These are phyloP conservation scores for Ganoderma leucocontextum DNA, from an alignment of 1,284 basidiomycete species.

Conservation along the genomic window DNA sequence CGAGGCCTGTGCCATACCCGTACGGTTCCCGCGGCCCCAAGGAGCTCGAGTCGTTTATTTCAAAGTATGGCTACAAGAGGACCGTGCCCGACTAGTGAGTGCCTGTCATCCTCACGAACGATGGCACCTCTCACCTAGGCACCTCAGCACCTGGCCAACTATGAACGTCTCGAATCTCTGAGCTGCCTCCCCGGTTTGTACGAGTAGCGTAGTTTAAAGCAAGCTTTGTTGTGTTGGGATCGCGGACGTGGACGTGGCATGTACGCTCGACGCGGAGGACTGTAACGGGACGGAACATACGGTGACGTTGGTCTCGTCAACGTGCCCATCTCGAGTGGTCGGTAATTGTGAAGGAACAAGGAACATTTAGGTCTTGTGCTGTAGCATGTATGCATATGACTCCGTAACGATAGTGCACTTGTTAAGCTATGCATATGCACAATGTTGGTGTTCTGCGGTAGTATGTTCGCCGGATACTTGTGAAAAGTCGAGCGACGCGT, in stretches of 20 bases:
- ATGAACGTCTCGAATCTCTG: conserved; percentile 36
- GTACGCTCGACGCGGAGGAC: background rate
- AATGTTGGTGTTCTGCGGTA: too few species aligned
- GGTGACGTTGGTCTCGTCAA: background rate
- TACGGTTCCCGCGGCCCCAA: conserved; percentile 96
- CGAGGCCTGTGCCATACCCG: conserved; percentile 81
- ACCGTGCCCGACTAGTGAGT: conserved; percentile 77
- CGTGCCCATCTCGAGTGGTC: background rate
- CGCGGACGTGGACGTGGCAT: background rate
- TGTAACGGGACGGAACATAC: background rate
- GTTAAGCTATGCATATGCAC: background rate
- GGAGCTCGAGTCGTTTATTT: conserved; percentile 80
- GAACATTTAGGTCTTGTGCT: conserved; percentile 12
- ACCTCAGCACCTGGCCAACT: conserved; percentile 36
- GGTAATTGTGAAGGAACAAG: background rate
- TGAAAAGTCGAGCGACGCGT: background rate
- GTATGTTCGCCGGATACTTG: too few species aligned
- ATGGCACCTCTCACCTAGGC: background rate
- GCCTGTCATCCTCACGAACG: background rate
- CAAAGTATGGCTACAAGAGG: conserved; percentile 83
- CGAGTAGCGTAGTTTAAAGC: conserved; percentile 29
- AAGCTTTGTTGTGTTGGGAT: conserved; percentile 4
- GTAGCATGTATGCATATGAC: conserved; percentile 8
- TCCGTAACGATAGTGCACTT: conserved; percentile 3
- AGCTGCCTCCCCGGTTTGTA: conserved; percentile 24